Percentiles rank a stretch among this genome's conserved stretches.
Conservation (phyloP, 2,329 filamentous ascomycete genomes). For the Curvularia spicifera region DNA sequence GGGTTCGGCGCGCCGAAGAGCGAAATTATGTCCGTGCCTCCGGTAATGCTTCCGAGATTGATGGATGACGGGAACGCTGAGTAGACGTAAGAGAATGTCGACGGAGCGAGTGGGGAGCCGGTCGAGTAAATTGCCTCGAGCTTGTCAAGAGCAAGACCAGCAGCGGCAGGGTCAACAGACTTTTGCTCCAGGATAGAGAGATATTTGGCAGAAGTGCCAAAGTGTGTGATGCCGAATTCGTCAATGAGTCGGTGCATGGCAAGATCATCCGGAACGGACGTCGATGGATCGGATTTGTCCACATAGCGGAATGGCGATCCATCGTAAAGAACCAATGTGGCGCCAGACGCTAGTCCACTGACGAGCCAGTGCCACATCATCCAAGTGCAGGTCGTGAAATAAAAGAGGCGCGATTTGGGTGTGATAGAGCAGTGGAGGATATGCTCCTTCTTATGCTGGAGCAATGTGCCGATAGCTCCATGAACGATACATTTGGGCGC, state of each 20-base stretch:
- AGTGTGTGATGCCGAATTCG: slow-evolving; percentile 83
- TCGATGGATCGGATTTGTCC: slow-evolving; percentile 50
- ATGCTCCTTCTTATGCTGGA: slow-evolving; percentile 98
- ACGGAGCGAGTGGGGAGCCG: slow-evolving; percentile 88
- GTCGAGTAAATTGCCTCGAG: slow-evolving; percentile 92
- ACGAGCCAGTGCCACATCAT: slow-evolving; percentile 99
- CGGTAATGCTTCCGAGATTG: slow-evolving; percentile 91
- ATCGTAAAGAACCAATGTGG: slow-evolving; percentile 86
- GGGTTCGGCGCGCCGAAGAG: slow-evolving; percentile 85
- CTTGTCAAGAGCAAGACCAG: slow-evolving; percentile 60
- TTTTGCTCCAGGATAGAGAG: slow-evolving; percentile 89
- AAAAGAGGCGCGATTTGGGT: slow-evolving; percentile 77
- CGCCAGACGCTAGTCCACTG: slow-evolving; percentile 80
- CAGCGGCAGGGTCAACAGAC: slow-evolving; percentile 35
- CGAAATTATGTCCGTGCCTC: slow-evolving; percentile 95
- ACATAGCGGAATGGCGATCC: slow-evolving; percentile 79
- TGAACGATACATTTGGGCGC: slow-evolving; percentile 94
- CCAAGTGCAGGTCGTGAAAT: slow-evolving; percentile 95
- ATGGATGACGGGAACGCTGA: slow-evolving; percentile 77
- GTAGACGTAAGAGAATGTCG: slow-evolving; percentile 91
- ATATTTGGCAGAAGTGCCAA: slow-evolving; percentile 94
- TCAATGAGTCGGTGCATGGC: slow-evolving; percentile 84
- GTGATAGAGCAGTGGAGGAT: slow-evolving; percentile 82
- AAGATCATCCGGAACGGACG: slow-evolving; percentile 70
- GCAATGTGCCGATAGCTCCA: slow-evolving; percentile 83